Conservation (phyloP, 2,329 filamentous ascomycete genomes). For the Geoglossum cookeanum region DNA sequence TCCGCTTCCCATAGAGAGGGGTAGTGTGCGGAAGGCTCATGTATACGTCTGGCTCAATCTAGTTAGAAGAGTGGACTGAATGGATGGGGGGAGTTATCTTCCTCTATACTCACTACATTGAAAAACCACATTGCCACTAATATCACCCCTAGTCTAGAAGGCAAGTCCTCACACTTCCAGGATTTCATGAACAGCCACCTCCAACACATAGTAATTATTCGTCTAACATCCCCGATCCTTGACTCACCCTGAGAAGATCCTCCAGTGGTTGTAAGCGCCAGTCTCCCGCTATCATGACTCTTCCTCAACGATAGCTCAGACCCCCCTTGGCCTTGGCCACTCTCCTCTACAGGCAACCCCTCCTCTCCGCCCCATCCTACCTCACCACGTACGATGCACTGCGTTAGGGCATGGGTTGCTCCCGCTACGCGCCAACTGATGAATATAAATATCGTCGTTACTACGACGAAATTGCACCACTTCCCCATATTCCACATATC, state of each 20-base stretch:
- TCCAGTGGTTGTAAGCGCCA: conserved; percentile 18
- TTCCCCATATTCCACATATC: conserved; percentile 6
- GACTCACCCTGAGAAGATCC: conserved; percentile 1
- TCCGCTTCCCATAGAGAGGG: neutral
- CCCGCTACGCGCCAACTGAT: conserved; percentile 17
- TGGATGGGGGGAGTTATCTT: neutral
- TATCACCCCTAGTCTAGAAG: conserved; percentile 9
- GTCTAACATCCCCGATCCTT: neutral
- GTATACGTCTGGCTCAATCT: neutral
- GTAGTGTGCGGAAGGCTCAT: neutral
- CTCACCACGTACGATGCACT: conserved; percentile 2
- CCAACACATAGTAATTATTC: neutral
- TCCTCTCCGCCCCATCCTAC: neutral
- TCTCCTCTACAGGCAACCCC: neutral
- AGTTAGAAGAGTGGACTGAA: neutral
- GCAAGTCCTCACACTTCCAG: conserved; percentile 3
- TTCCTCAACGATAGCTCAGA: neutral
- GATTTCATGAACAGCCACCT: conserved; percentile 1
- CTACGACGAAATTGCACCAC: conserved; percentile 8
- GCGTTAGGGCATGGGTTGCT: neutral
- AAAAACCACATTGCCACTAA: conserved; percentile 14
- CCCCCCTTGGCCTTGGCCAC: neutral
- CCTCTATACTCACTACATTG: conserved; percentile 11
- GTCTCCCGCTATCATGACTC: neutral
- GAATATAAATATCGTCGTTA: conserved; percentile 14